Base-by-base conservation (phyloP, 2,329 filamentous ascomycete species). In the Fusarium secorum region DNA sequence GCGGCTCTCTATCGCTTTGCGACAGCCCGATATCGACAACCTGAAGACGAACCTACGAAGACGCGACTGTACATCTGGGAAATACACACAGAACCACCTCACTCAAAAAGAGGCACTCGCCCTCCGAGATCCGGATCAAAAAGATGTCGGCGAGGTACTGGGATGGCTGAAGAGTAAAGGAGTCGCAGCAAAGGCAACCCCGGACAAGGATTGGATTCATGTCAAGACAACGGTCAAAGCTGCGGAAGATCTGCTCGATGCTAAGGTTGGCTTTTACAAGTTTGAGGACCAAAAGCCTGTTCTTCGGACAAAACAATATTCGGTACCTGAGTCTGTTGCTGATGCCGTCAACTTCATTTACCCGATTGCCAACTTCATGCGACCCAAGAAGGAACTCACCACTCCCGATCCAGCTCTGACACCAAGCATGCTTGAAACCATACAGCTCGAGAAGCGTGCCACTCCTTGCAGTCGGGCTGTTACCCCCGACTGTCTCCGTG, bases 301-400 rank as follows among this genome's bases (percentile, higher is more conserved):
- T 6, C 76, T 87, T 6, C 81, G 85, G 17, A 81, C 85, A 7
- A 80, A 75, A 15, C 77, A 82, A 22, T 87, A 87, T 69, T 79
- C 79, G 4, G 75, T 87, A 4, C 85, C 85, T 1, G 78, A 78
- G 7, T 66, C 74, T 7, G 77, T 87, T 9, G 71, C 76, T 4
- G 71, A 76, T 4, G 74, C 79, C 60, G 79, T 87, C 57, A 80
- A 79, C 57, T 86, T 87, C 65, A 78, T 87, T 32, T 81, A 85
- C 42, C 85, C 85, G 1, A 75, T 87, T 44, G 78, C 80, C 61
- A 84, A 86, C 77, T 87, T 87, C 61, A 83, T 86, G 81, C 77
- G 79, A 5, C 84, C 84, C 4, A 80, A 74, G 52, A 78, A 77
- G 52, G 75, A 77, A 36, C 65, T 73, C 22, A 74, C 64, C 58